These are phyloP conservation scores for Cercospora nicotianae DNA, from an alignment of 2,329 filamentous ascomycete genomes.

Conservation along the genomic window DNA sequence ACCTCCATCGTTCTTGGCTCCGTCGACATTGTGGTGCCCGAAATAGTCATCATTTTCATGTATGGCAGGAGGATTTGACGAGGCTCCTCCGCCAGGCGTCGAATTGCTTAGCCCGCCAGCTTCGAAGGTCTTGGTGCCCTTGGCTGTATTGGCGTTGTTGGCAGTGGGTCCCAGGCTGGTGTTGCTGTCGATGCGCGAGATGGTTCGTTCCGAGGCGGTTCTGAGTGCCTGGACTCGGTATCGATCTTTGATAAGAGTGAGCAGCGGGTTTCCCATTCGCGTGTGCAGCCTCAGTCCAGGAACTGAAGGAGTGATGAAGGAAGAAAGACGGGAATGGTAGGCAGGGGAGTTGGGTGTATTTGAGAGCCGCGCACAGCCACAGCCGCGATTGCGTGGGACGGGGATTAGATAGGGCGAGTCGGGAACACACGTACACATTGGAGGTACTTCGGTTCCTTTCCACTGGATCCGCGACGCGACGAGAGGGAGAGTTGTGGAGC, in stretches of 20 bases:
- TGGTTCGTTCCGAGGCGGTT: constrained; percentile 20
- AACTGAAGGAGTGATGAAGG: constrained; percentile 17
- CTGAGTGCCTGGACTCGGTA: constrained; percentile 16
- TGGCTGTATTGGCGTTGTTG: constrained; percentile 16
- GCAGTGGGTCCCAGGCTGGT: neutral
- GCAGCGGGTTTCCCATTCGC: constrained; percentile 23
- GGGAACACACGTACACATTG: constrained; percentile 1
- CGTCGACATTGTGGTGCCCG: constrained; percentile 28
- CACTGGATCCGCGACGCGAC: neutral
- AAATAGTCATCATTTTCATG: constrained; percentile 11
- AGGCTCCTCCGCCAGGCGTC: constrained; percentile 30
- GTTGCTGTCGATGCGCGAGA: constrained; percentile 17
- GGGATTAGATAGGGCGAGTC: neutral
- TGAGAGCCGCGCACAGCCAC: neutral
- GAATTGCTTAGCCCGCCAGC: constrained; percentile 37
- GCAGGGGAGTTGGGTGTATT: constrained; percentile 1
- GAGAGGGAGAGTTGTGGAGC: neutral
- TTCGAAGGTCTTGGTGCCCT: constrained; percentile 29
- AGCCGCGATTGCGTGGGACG: neutral
- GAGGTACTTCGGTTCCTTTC: neutral
- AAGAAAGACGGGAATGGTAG: neutral
- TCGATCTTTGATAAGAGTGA: constrained; percentile 21
- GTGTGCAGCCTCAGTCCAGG: constrained; percentile 15
- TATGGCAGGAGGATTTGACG: constrained; percentile 28
- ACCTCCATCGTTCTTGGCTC: constrained; percentile 35